phyloP scores from a whole-genome alignment of 495 filamentous ascomycete genomes.

The Xylaria sp. region DNA sequence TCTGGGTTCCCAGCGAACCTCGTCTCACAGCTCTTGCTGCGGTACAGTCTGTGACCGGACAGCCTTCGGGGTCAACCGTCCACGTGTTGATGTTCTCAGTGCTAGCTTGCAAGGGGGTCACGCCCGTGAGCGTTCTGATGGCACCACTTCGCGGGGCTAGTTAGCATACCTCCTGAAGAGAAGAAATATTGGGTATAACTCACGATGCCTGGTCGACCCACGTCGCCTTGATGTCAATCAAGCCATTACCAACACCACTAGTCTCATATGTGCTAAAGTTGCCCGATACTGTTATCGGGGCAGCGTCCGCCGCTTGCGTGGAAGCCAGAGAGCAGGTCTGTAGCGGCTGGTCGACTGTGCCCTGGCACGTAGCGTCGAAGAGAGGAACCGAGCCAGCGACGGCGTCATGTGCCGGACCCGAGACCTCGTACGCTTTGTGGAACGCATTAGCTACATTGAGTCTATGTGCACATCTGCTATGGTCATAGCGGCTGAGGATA shows the following conservation, averaged over 20 bases:
- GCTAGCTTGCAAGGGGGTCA: slow-evolving; percentile 15
- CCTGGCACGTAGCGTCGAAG: slow-evolving; percentile 13
- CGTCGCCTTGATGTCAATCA: slow-evolving; percentile 24
- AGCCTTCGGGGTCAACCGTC: slow-evolving; percentile 18
- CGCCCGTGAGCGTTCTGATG: slow-evolving; percentile 9
- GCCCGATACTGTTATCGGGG: not conserved
- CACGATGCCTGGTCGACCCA: slow-evolving; percentile 18
- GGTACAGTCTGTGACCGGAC: slow-evolving; percentile 12
- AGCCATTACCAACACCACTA: slow-evolving; percentile 21
- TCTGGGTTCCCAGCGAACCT: not conserved
- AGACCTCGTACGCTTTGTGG: slow-evolving; percentile 4
- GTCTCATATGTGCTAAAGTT: slow-evolving; percentile 30
- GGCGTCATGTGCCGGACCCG: slow-evolving; percentile 9
- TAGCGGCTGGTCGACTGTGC: slow-evolving; percentile 22
- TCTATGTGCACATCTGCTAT: not conserved
- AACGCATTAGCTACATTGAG: not conserved
- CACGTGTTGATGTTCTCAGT: slow-evolving; percentile 14
- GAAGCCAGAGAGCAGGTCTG: not conserved
- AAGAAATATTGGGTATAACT: not conserved
- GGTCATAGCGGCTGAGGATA: not conserved
- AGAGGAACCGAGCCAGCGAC: slow-evolving; percentile 3
- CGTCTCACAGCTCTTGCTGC: not conserved
- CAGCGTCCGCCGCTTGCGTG: not conserved
- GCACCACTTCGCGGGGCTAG: not conserved
- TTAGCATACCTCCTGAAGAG: not conserved